These are phyloP conservation scores for Coleophoma cylindrospora DNA, from an alignment of 2,329 filamentous ascomycete genomes.

Conservation along the genomic window DNA sequence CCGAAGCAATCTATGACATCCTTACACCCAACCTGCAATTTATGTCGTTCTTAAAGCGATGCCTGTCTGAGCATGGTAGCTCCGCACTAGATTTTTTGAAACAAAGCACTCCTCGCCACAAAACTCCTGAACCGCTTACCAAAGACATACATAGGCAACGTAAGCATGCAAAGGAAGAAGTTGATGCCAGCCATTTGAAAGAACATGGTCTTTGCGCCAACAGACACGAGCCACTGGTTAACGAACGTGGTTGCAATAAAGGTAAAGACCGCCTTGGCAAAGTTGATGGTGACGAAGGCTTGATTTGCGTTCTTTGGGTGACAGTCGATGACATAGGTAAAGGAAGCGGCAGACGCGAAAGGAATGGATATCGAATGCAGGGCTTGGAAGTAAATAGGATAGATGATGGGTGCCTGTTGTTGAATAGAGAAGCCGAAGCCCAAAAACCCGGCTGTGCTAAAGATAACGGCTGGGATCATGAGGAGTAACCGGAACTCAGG, in stretches of 20 bases:
- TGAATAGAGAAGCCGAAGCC: constrained; percentile 33
- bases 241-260: constrained; percentile 22
- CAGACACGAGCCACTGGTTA: constrained; percentile 20
- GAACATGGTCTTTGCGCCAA: constrained; percentile 20
- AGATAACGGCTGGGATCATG: constrained; percentile 16
- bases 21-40: too few species aligned
- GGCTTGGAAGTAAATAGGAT: constrained; percentile 29
- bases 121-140: constrained; percentile 27
- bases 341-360: constrained; percentile 30
- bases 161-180: constrained; percentile 12
- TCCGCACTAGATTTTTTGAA: constrained; percentile 6
- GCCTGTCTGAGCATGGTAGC: too few species aligned
- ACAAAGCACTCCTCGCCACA: constrained; percentile 11
- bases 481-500: constrained; percentile 28
- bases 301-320: constrained; percentile 32
- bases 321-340: constrained; percentile 36
- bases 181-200: constrained; percentile 12
- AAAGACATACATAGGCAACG: constrained; percentile 23
- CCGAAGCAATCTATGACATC: too few species aligned
- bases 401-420: constrained; percentile 22
- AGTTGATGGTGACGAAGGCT: constrained; percentile 36
- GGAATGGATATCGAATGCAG: constrained; percentile 31
- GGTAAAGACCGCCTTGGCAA: constrained; percentile 31
- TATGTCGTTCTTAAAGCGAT: too few species aligned
- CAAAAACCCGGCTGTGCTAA: constrained; percentile 29